Percentiles rank a stretch among this genome's conserved stretches.
Conservation (phyloP, 1,284 basidiomycete species). For the Ganoderma meredithae region DNA sequence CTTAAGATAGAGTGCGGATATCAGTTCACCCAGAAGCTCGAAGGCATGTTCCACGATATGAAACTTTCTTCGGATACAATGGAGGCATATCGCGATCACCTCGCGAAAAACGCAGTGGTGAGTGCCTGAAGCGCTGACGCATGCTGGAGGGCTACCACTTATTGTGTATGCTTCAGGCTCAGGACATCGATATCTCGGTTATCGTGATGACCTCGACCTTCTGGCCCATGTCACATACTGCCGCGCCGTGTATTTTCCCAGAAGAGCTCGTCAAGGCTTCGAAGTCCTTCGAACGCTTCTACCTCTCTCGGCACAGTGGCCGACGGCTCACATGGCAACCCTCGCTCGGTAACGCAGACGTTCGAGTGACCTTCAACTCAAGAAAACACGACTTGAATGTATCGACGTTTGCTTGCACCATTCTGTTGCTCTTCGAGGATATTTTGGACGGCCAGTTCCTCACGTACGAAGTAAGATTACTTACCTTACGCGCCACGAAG, state of each 20-base stretch:
- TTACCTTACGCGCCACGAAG: not conserved
- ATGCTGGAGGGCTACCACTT: not conserved
- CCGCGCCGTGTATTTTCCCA: constrained; percentile 74
- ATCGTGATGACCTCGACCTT: constrained; percentile 93
- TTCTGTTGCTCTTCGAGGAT: constrained; percentile 90
- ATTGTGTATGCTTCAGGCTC: constrained; percentile 54
- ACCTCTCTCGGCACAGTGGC: constrained; percentile 89
- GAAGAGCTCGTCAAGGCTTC: constrained; percentile 68
- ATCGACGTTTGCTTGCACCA: constrained; percentile 89
- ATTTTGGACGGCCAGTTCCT: constrained; percentile 72
- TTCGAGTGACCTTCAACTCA: constrained; percentile 84
- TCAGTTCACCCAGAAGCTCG: constrained; percentile 97
- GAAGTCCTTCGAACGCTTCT: constrained; percentile 89
- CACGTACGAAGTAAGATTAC: constrained; percentile 68
- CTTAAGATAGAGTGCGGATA: constrained; percentile 97
- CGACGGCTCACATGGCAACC: constrained; percentile 94
- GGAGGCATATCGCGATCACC: constrained; percentile 72
- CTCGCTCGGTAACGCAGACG: constrained; percentile 91
- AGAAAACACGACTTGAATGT: constrained; percentile 92
- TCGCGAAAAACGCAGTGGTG: constrained; percentile 53
- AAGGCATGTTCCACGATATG: constrained; percentile 99
- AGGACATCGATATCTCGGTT: constrained; percentile 83
- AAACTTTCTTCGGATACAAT: constrained; percentile 88
- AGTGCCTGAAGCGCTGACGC: constrained; percentile 46
- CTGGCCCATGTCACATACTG: constrained; percentile 84